These are phyloP conservation scores for Fusarium tanahbumbuense DNA, from an alignment of 2,329 filamentous ascomycete genomes.

Conservation along the genomic window DNA sequence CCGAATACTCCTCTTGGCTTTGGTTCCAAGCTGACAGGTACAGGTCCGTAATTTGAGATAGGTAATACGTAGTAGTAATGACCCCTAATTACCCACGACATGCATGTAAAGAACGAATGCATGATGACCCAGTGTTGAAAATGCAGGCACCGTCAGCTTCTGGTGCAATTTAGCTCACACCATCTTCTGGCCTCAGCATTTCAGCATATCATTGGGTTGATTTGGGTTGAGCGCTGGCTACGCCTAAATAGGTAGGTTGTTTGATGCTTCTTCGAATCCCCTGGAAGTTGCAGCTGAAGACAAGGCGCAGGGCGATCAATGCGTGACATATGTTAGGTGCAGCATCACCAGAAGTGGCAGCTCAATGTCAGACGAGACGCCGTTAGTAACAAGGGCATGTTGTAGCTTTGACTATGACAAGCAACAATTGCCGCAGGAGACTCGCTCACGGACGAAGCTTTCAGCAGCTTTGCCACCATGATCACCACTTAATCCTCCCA, in stretches of 20 bases:
- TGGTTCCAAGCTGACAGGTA: not conserved
- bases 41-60: conserved; percentile 18
- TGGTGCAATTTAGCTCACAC: conserved; percentile 7
- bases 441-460: not conserved
- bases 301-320: conserved; percentile 29
- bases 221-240: not conserved
- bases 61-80: not conserved
- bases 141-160: not conserved
- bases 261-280: conserved; percentile 17
- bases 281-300: conserved; percentile 27
- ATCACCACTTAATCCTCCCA: conserved; percentile 12
- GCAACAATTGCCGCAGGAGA: conserved; percentile 12
- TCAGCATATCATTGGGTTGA: conserved; percentile 8
- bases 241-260: conserved; percentile 26
- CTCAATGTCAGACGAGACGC: conserved; percentile 17
- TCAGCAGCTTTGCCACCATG: conserved; percentile 8
- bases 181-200: not conserved
- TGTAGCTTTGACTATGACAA: not conserved
- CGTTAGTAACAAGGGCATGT: not conserved
- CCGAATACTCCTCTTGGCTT: conserved; percentile 18
- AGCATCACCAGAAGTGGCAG: conserved; percentile 18
- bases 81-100: conserved; percentile 1
- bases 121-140: conserved; percentile 1
- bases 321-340: conserved; percentile 15
- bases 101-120: not conserved